Conservation (phyloP, 2,329 filamentous ascomycete species). For the Aureobasidium sp. region DNA sequence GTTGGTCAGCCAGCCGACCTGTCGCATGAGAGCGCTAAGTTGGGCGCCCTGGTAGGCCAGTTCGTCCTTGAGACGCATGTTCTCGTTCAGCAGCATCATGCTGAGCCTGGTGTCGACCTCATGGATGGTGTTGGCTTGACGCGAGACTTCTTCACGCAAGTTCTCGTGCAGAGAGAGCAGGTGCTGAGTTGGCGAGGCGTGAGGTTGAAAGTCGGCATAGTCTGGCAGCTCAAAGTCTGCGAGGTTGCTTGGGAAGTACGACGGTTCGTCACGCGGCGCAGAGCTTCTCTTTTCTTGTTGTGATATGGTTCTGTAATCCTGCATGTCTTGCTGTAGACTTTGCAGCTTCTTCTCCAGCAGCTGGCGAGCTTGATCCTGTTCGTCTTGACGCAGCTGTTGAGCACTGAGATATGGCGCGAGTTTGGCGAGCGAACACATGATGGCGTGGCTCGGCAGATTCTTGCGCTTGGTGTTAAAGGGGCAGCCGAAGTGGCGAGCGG, state of each 20-base stretch:
- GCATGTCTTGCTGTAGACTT: conserved; percentile 39
- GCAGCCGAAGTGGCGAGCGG: conserved; percentile 40
- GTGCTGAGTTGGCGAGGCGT: conserved; percentile 47
- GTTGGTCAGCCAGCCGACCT: conserved; percentile 57
- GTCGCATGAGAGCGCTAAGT: conserved; percentile 52
- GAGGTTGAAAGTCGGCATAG: conserved; percentile 24
- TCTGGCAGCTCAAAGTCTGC: neutral
- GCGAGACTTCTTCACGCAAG: conserved; percentile 52
- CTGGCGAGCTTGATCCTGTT: conserved; percentile 37
- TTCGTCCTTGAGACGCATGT: conserved; percentile 54
- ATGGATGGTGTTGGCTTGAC: conserved; percentile 47
- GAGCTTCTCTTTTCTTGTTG: neutral
- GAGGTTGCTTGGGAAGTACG: neutral
- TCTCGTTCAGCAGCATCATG: conserved; percentile 59
- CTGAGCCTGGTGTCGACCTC: conserved; percentile 55
- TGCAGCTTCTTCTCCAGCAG: conserved; percentile 38
- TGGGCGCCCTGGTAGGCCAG: conserved; percentile 55
- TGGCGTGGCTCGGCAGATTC: conserved; percentile 35
- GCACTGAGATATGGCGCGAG: conserved; percentile 39
- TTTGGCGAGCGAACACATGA: conserved; percentile 39
- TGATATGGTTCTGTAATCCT: neutral
- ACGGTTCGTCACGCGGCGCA: neutral
- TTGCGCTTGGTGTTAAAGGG: conserved; percentile 33
- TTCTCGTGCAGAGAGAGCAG: conserved; percentile 55
- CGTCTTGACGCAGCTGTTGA: conserved; percentile 38